Conservation (phyloP, 805 yeast genomes). For the Wickerhamiella sergipiensis region DNA sequence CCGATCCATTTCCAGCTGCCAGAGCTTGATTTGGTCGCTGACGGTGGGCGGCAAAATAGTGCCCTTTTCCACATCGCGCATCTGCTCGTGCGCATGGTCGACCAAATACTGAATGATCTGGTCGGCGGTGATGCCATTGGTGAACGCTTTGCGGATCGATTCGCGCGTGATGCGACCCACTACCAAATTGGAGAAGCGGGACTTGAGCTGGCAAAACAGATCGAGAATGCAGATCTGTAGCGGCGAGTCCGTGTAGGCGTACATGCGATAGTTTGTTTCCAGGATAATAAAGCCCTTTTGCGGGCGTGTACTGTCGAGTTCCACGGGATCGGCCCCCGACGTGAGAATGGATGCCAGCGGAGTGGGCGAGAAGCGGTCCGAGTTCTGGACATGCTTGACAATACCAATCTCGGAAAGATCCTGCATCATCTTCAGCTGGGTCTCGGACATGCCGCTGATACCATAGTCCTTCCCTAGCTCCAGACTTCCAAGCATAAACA, state of each 20-base stretch:
- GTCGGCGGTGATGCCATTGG: constrained; percentile 86
- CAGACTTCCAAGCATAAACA: constrained; percentile 83
- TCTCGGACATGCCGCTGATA: constrained; percentile 51
- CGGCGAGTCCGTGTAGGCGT: constrained; percentile 89
- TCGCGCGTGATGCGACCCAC: constrained; percentile 89
- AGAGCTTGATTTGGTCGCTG: constrained; percentile 85
- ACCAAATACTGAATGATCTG: constrained; percentile 83
- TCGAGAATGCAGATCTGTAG: constrained; percentile 86
- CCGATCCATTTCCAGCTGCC: constrained; percentile 95
- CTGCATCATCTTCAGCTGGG: constrained; percentile 75
- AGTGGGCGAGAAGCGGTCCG: constrained; percentile 69
- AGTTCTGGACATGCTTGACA: constrained; percentile 46
- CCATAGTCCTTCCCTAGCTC: constrained; percentile 84
- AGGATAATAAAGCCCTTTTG: constrained; percentile 59
- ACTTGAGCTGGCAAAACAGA: constrained; percentile 69
- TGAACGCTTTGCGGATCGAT: constrained; percentile 69
- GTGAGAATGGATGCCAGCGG: constrained; percentile 80
- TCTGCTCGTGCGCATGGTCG: constrained; percentile 88
- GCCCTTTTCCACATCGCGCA: constrained; percentile 44
- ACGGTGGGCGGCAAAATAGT: constrained; percentile 84
- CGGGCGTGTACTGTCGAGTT: constrained; percentile 47
- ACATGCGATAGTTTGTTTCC: constrained; percentile 87
- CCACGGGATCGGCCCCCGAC: constrained; percentile 59
- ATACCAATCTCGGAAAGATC: constrained; percentile 87
- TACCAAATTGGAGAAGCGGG: constrained; percentile 84